Conservation (phyloP, 164 flowering plant genomes). For the Aristolochia californica region DNA sequence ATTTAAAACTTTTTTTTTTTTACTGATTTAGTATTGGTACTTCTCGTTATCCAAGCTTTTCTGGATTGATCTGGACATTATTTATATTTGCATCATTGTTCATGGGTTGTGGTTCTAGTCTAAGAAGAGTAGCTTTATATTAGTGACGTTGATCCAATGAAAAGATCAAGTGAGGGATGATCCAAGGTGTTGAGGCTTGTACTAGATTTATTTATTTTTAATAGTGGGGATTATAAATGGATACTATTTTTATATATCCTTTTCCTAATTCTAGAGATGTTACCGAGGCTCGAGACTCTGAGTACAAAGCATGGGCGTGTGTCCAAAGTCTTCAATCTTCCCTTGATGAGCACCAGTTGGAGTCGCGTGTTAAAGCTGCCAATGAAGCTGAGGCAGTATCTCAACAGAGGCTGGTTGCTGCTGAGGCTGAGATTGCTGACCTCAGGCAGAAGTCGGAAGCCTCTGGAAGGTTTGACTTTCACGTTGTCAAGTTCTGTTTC, state of each 20-base stretch:
- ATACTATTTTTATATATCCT: neutral
- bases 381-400: slow-evolving; percentile 91
- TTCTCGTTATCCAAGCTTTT: too few relatives aligned
- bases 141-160: too few relatives aligned
- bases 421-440: slow-evolving; percentile 94
- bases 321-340: slow-evolving; percentile 73
- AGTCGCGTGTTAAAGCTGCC: slow-evolving; percentile 75
- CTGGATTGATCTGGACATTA: too few relatives aligned
- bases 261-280: slow-evolving; percentile 42
- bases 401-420: slow-evolving; percentile 85
- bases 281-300: slow-evolving; percentile 63
- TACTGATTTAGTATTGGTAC: too few relatives aligned
- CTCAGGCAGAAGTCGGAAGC: slow-evolving; percentile 68
- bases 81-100: too few relatives aligned
- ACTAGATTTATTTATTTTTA: too few relatives aligned
- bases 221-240: too few relatives aligned
- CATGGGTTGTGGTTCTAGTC: too few relatives aligned
- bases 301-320: slow-evolving; percentile 85
- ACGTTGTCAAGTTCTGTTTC: neutral
- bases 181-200: too few relatives aligned
- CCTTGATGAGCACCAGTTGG: slow-evolving; percentile 85
- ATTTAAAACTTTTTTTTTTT: too few relatives aligned
- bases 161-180: too few relatives aligned
- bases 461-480: slow-evolving; percentile 48
- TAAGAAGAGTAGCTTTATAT: too few relatives aligned